A percentile compares a stretch with the other conserved stretches of the same genome.
phyloP scores from a whole-genome alignment of 73 alveolate species.

The Uronychia binucleata region DNA sequence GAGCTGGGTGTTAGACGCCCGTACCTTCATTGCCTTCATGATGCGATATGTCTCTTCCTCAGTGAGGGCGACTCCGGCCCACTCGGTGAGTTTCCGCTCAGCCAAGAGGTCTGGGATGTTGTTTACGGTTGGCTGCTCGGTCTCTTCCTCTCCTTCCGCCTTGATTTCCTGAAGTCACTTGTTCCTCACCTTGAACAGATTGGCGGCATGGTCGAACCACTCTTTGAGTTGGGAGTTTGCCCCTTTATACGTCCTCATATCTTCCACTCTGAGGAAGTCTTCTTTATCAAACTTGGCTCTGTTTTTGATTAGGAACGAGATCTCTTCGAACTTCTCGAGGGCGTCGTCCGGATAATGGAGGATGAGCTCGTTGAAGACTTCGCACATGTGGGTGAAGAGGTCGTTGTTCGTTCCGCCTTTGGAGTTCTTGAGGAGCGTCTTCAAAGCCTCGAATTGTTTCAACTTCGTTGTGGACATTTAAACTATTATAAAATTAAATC shows the following conservation, averaged over 20 bases:
- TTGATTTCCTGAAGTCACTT: constrained; percentile 12
- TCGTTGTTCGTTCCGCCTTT: constrained; percentile 30
- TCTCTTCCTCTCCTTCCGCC: constrained; percentile 30
- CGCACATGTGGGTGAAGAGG: constrained; percentile 43
- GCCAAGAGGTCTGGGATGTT: constrained; percentile 74
- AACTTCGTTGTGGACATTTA: constrained; percentile 15
- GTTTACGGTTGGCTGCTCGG: constrained; percentile 41
- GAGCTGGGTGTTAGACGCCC: not conserved
- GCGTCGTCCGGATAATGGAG: constrained; percentile 56
- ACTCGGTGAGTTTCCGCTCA: constrained; percentile 57
- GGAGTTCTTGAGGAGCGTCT: constrained; percentile 47
- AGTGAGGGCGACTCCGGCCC: constrained; percentile 92
- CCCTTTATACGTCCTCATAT: constrained; percentile 7
- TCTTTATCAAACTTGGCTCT: constrained; percentile 7
- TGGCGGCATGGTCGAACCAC: constrained; percentile 15
- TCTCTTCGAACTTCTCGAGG: constrained; percentile 57
- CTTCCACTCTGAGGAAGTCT: constrained; percentile 47
- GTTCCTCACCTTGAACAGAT: constrained; percentile 11
- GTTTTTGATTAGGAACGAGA: constrained; percentile 39
- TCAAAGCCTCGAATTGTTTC: constrained; percentile 48
- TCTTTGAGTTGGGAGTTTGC: not conserved
- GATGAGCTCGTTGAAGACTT: constrained; percentile 39
- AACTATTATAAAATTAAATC: not conserved
- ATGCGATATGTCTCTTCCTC: constrained; percentile 69
- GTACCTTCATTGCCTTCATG: constrained; percentile 55